These are phyloP conservation scores for Penicillium canescens DNA, from an alignment of 495 filamentous ascomycete genomes.

Conservation along the genomic window DNA sequence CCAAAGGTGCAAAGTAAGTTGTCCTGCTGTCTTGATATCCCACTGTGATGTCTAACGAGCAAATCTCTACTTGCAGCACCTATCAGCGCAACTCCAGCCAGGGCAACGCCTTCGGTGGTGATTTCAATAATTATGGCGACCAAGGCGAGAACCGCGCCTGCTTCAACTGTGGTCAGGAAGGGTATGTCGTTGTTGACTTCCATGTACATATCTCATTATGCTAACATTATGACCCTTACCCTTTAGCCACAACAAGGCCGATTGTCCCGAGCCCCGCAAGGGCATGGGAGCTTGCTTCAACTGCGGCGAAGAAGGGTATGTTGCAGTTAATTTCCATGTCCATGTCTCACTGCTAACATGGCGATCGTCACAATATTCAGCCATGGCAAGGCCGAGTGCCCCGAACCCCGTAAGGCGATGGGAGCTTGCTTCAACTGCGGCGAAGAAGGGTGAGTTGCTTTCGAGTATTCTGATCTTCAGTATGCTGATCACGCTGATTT, in stretches of 20 bases:
- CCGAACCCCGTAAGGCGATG: conserved; percentile 1
- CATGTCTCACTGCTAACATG: too few relatives aligned
- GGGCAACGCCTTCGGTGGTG: neutral
- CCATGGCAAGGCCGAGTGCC: conserved; percentile 11
- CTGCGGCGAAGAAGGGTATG: conserved; percentile 18
- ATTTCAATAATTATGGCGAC: neutral
- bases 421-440: conserved; percentile 20
- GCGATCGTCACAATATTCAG: neutral
- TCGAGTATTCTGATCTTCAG: neutral
- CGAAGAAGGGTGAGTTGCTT: conserved; percentile 10
- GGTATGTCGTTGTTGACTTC: conserved; percentile 45
- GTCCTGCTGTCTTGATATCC: conserved; percentile 37
- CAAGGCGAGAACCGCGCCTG: conserved; percentile 43
- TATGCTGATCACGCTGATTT: neutral
- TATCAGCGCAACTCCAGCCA: neutral
- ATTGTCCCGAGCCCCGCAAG: conserved; percentile 6
- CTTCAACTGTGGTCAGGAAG: conserved; percentile 77
- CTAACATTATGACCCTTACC: neutral
- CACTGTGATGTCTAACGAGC: neutral
- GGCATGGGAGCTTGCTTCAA: conserved; percentile 15
- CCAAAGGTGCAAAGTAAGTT: neutral
- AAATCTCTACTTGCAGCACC: neutral
- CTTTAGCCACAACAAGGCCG: conserved; percentile 9
- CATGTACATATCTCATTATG: neutral
- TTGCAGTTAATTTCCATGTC: neutral